Conservation (phyloP, 164 flowering plant species). For the Umbilicus rupestris region DNA sequence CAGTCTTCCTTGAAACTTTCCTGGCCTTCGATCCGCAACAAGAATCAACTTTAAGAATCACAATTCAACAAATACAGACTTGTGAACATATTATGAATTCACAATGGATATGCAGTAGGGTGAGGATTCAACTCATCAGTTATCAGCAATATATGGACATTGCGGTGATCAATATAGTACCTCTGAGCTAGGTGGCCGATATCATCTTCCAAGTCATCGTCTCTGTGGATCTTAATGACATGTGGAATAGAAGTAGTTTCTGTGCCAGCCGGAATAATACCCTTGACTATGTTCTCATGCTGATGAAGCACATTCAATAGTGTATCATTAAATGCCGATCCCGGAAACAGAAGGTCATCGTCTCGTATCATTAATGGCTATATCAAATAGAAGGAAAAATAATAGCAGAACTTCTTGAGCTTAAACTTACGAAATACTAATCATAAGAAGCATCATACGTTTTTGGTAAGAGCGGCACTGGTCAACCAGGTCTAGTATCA, state of each 20-base stretch:
- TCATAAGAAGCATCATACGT: constrained; percentile 81
- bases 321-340: constrained; percentile 75
- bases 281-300: constrained; percentile 71
- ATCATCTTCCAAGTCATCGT: constrained; percentile 85
- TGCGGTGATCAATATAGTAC: constrained; percentile 18
- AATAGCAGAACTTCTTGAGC: not conserved
- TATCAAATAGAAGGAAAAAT: not conserved
- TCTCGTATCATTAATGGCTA: constrained; percentile 24
- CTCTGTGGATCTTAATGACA: constrained; percentile 54
- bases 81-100: not conserved
- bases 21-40: constrained; percentile 17
- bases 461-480: constrained; percentile 83
- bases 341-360: constrained; percentile 77
- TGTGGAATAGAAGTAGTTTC: constrained; percentile 35
- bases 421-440: constrained; percentile 52
- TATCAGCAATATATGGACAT: not conserved
- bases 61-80: too few relatives aligned
- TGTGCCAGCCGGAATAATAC: constrained; percentile 20
- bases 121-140: not conserved
- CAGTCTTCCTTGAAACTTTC: constrained; percentile 23
- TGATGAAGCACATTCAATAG: constrained; percentile 66
- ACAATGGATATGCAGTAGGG: not conserved
- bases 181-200: constrained; percentile 72
- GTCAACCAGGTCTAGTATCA: constrained; percentile 87
- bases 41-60: not conserved